Base-by-base conservation (phyloP, 768 basidiomycete genomes). In the Calocybe cyanea region DNA sequence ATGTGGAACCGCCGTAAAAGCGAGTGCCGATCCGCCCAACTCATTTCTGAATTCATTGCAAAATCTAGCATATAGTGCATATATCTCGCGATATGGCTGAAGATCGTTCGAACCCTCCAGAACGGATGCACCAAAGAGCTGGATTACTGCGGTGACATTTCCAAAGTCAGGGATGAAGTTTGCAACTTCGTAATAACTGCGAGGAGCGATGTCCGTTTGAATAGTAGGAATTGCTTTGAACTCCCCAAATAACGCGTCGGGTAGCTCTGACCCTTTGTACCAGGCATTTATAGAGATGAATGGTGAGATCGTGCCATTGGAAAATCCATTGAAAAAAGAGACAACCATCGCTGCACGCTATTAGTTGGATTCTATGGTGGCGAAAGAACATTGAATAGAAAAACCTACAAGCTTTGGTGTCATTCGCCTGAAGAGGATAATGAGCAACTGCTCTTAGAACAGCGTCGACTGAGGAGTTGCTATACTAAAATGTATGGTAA, bases 71-170 rank as follows among this genome's bases (percentile, higher is more conserved):
- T 35, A 35, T 44, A 66, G 66, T 0, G 68, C 65, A 18, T 64
- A 60, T 30, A 61, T 45, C 43, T 64, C 71, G 14, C 54, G 43
- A 18, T 35, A 35, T 7, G 34, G 34, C 34, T 35, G 34, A n/a
- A 18, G 7, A 10, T 55, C 53, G 3, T 61, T 58, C 3, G 59
- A 58, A 13, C 59, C 63, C 6, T 48, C 45, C 11, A 72, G 62
- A n/a, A 67, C 65, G 40, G 70, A 68, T 9, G 60, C 61, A 38
- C 67, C 61, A 49, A 70, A 67, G 39, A 67, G 57, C 38, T 67
- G 59, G n/a, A 65, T 63, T 38, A 50, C 58, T n/a, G 64, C 66
- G n/a, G 61, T 57, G 28, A 57, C 54, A 2, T 55, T 57, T 1
- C 61, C 63, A 0, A 59, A 46, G 17, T 35, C 34, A 0, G 63